Evolutionary conservation across 257 asterid species (phyloP).

Genomic region (Verbascum thapsus): DNA sequence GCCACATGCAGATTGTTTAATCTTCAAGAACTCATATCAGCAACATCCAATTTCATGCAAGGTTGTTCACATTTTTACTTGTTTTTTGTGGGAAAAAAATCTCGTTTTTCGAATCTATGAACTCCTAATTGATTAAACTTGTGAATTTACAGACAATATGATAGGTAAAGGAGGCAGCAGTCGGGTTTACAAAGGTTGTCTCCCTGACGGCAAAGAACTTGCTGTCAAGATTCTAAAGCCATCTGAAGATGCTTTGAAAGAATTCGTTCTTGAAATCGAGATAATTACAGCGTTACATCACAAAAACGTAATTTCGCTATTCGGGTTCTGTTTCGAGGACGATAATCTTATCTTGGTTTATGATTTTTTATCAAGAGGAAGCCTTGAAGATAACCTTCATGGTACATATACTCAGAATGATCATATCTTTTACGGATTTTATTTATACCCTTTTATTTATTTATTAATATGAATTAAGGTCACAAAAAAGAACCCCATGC

Average conservation of each 20-base stretch:
- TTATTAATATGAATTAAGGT: slow-evolving; percentile 43
- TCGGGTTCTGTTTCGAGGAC: slow-evolving; percentile 92
- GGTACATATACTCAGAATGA: slow-evolving; percentile 42
- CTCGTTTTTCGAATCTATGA: neutral
- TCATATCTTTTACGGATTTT: too few relatives aligned
- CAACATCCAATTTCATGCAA: slow-evolving; percentile 62
- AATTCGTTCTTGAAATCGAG: slow-evolving; percentile 86
- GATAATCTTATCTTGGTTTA: slow-evolving; percentile 76
- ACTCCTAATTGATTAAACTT: slow-evolving; percentile 17
- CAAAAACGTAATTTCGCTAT: slow-evolving; percentile 84
- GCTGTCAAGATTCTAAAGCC: slow-evolving; percentile 91
- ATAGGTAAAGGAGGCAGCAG: slow-evolving; percentile 98
- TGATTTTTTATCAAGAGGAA: slow-evolving; percentile 86
- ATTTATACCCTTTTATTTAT: too few relatives aligned
- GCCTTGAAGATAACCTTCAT: slow-evolving; percentile 97
- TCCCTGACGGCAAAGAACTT: slow-evolving; percentile 86
- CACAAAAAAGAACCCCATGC: slow-evolving; percentile 43
- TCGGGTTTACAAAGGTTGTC: slow-evolving; percentile 78
- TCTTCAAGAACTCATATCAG: slow-evolving; percentile 68
- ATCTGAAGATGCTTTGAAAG: slow-evolving; percentile 67
- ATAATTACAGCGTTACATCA: slow-evolving; percentile 78
- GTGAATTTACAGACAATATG: slow-evolving; percentile 57
- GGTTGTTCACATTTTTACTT: slow-evolving; percentile 44
- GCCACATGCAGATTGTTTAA: slow-evolving; percentile 82
- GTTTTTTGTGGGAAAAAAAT: neutral